Conservation (phyloP, 306 rosid genomes). For the Lagenaria siceraria region DNA sequence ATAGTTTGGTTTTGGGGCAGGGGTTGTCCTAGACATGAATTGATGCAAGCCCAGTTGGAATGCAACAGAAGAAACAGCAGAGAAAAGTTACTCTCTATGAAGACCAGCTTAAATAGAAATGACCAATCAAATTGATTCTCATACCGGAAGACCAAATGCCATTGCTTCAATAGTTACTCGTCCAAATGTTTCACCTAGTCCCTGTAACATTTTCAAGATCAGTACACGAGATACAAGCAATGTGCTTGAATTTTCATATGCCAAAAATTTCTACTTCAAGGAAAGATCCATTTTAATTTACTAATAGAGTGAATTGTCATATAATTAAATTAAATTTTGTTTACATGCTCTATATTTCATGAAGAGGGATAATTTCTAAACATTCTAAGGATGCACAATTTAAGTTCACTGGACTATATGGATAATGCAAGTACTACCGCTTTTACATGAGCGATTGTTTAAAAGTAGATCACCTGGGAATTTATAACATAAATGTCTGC, state of each 20-base stretch:
- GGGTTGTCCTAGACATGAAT: neutral
- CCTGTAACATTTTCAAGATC: conserved; percentile 38
- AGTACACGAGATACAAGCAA: neutral
- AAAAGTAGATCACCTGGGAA: conserved; percentile 59
- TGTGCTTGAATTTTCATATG: neutral
- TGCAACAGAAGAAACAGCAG: neutral
- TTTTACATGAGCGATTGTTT: neutral
- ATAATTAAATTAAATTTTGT: neutral
- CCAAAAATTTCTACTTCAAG: neutral
- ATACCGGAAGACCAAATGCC: conserved; percentile 96
- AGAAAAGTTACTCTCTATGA: neutral
- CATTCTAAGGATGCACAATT: neutral
- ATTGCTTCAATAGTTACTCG: conserved; percentile 90
- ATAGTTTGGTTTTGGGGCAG: neutral
- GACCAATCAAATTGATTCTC: conserved; percentile 13
- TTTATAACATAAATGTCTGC: conserved; percentile 87
- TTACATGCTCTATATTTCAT: neutral
- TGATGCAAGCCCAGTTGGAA: neutral
- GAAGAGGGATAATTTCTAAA: neutral
- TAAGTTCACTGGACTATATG: neutral
- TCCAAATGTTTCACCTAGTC: conserved; percentile 90
- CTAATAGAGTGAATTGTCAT: neutral
- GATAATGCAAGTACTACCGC: neutral
- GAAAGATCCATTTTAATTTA: neutral
- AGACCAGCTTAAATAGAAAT: neutral